phyloP scores from a whole-genome alignment of 1,284 basidiomycete species.

The Ceratobasidium sp. region DNA sequence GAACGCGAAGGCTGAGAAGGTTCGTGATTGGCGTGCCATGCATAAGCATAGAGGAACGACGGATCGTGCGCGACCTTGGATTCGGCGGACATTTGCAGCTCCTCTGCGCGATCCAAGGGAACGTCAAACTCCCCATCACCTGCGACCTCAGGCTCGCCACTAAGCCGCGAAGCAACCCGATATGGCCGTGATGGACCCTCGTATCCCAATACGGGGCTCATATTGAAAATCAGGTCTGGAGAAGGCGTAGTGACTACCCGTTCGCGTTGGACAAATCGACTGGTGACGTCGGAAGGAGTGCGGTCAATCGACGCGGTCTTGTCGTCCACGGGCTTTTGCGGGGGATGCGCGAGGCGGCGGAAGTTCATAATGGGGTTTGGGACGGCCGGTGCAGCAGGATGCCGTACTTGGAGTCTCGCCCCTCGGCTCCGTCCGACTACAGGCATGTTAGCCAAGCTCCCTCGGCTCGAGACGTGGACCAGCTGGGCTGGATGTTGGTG shows the following conservation, averaged over 20 bases:
- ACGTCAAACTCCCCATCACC: constrained; percentile 42
- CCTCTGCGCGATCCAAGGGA: constrained; percentile 40
- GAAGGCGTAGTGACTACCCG: constrained; percentile 15
- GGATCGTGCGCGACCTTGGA: not conserved
- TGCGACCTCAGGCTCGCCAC: not conserved
- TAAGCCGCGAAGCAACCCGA: constrained; percentile 10
- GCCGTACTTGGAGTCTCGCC: not conserved
- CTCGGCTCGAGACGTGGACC: not conserved
- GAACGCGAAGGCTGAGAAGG: not conserved
- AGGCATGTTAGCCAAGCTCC: not conserved
- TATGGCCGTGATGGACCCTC: not conserved
- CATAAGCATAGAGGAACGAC: constrained; percentile 2
- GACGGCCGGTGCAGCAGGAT: not conserved
- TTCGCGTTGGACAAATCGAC: not conserved
- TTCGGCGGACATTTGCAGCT: not conserved
- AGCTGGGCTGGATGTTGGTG: not conserved
- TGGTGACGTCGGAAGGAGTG: constrained; percentile 23
- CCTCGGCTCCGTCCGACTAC: not conserved
- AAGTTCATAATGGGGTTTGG: constrained; percentile 1
- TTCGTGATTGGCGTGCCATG: not conserved
- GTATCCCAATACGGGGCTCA: constrained; percentile 20
- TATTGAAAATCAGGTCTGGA: constrained; percentile 36
- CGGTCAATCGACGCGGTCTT: not conserved
- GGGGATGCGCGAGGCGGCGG: constrained; percentile 15
- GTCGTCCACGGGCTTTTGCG: constrained; percentile 5